phyloP scores from a whole-genome alignment of 2,329 filamentous ascomycete genomes.

The Colletotrichum tamarilloi region DNA sequence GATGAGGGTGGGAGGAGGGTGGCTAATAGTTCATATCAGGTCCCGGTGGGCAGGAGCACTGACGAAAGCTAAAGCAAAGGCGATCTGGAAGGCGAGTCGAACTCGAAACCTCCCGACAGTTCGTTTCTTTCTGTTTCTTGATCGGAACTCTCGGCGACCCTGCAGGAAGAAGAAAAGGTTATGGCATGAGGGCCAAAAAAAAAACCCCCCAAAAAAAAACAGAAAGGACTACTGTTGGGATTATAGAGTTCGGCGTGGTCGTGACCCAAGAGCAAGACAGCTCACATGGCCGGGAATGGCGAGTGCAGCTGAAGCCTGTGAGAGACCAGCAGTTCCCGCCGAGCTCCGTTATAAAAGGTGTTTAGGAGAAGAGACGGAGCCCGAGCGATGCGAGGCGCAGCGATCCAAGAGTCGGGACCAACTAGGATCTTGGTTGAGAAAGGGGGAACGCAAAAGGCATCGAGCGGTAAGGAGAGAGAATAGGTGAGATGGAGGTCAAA shows the following conservation, averaged over 20 bases:
- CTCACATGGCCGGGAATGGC: background rate
- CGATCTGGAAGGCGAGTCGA: background rate
- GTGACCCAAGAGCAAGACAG: background rate
- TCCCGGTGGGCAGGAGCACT: background rate
- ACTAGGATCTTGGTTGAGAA: background rate
- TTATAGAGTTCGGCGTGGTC: background rate
- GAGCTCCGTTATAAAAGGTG: slow-evolving; percentile 7
- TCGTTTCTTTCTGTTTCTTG: background rate
- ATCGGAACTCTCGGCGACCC: background rate
- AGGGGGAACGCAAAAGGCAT: background rate
- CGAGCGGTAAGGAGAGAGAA: background rate
- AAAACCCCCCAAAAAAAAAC: background rate
- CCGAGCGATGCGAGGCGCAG: slow-evolving; percentile 33
- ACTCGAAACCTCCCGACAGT: background rate
- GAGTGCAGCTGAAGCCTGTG: background rate
- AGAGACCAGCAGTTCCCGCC: background rate
- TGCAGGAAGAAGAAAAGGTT: background rate
- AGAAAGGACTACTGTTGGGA: background rate
- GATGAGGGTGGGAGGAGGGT: background rate
- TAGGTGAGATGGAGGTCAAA: background rate
- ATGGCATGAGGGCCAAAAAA: background rate
- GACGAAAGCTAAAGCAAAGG: background rate
- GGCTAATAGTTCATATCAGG: slow-evolving; percentile 10
- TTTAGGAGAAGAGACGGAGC: slow-evolving; percentile 30
- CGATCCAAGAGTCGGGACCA: slow-evolving; percentile 9